A percentile compares a stretch with the other conserved stretches of the same genome.
Evolutionary conservation across 441 rosid genomes (phyloP).

Genomic region (Erodium moschatum): DNA sequence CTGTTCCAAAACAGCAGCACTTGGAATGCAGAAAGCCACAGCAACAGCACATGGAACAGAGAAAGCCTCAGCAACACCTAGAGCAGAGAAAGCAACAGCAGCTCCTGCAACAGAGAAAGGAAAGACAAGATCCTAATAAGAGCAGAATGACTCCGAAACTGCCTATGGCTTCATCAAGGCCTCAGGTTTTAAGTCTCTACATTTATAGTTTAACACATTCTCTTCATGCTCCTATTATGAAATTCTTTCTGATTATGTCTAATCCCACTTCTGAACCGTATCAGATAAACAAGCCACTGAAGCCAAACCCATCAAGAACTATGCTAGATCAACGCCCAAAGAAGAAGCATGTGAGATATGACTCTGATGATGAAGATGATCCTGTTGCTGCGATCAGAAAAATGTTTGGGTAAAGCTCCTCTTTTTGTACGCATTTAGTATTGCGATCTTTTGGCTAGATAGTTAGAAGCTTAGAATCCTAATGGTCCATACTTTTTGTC

Average conservation of each 20-base stretch:
- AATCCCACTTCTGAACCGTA: slow-evolving; percentile 8
- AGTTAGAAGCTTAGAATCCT: not conserved
- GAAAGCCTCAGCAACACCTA: no score
- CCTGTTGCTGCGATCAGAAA: slow-evolving; percentile 55
- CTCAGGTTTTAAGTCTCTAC: slow-evolving; percentile 31
- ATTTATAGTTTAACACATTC: not conserved
- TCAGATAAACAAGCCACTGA: slow-evolving; percentile 42
- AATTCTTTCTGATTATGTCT: not conserved
- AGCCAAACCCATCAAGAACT: slow-evolving; percentile 35
- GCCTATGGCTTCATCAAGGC: slow-evolving; percentile 34
- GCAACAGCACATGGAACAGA: slow-evolving; percentile 5
- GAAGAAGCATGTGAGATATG: slow-evolving; percentile 46
- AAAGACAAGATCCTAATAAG: slow-evolving; percentile 32
- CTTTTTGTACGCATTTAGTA: not conserved
- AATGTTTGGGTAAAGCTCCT: slow-evolving; percentile 45
- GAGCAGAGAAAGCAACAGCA: no score
- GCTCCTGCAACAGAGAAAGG: slow-evolving; percentile 27
- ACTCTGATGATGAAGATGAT: slow-evolving; percentile 19
- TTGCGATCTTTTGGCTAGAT: not conserved
- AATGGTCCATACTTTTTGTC: not conserved
- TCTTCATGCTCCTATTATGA: not conserved
- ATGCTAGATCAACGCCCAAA: slow-evolving; percentile 37
- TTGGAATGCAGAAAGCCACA: no score
- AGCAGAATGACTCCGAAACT: slow-evolving; percentile 34
- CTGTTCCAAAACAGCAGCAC: no score